Conservation (phyloP, 2,329 filamentous ascomycete genomes). For the Microdochium nivale region DNA sequence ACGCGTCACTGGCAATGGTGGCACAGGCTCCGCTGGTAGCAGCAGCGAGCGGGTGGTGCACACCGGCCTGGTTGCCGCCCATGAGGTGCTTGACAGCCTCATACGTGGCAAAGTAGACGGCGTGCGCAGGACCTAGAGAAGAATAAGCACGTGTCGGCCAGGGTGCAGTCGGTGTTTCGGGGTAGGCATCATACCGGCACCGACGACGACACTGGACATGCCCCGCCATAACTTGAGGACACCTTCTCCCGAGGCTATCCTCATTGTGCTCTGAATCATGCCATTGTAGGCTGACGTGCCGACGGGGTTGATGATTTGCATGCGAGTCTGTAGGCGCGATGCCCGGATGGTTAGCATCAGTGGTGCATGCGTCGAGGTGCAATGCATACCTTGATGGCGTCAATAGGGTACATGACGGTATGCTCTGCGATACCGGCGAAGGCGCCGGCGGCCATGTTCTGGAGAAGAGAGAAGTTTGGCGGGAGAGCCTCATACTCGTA, state of each 20-base stretch:
- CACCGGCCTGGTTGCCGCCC: conserved; percentile 80
- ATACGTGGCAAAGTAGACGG: conserved; percentile 97
- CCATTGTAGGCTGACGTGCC: conserved; percentile 78
- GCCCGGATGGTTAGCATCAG: conserved; percentile 1
- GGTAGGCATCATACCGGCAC: conserved; percentile 62
- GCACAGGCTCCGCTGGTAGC: conserved; percentile 89
- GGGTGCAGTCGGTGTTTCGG: not conserved
- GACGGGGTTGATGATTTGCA: conserved; percentile 89
- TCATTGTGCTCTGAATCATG: conserved; percentile 84
- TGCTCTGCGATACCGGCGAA: conserved; percentile 97
- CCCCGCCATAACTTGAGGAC: conserved; percentile 90
- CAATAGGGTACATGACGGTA: conserved; percentile 97
- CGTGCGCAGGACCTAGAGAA: conserved; percentile 76
- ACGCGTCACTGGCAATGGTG: conserved; percentile 92
- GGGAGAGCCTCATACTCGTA: conserved; percentile 88
- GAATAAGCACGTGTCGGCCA: conserved; percentile 11
- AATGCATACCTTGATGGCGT: conserved; percentile 78
- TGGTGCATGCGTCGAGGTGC: not conserved
- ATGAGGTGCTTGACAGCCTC: conserved; percentile 94
- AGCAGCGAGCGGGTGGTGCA: conserved; percentile 88
- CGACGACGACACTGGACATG: conserved; percentile 91
- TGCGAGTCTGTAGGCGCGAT: conserved; percentile 63
- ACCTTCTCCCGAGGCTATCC: conserved; percentile 85
- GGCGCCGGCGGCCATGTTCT: conserved; percentile 93
- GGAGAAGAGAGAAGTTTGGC: conserved; percentile 84